A percentile compares a stretch with the other conserved stretches of the same genome.
These are phyloP conservation scores for Epicoccum nigrum DNA, from an alignment of 2,329 filamentous ascomycete genomes.

Conservation along the genomic window DNA sequence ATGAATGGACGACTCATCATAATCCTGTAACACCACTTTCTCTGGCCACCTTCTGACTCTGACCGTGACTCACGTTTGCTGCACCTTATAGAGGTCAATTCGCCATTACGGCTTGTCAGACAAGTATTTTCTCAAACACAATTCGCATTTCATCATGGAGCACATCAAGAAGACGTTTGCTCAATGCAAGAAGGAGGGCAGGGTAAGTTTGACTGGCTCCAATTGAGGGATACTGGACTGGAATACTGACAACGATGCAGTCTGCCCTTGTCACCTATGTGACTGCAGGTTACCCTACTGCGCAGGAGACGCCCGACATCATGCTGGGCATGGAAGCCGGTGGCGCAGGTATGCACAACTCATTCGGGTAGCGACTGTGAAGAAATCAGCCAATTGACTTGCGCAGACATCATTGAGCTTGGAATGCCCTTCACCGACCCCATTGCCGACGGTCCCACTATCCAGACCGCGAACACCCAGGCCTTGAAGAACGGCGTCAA, in stretches of 20 bases:
- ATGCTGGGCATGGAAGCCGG: slow-evolving; percentile 90
- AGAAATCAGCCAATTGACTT: slow-evolving; percentile 22
- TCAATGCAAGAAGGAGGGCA: slow-evolving; percentile 57
- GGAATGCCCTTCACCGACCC: slow-evolving; percentile 97
- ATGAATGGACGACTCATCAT: slow-evolving; percentile 19
- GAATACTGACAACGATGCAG: slow-evolving; percentile 50
- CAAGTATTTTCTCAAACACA: slow-evolving; percentile 3
- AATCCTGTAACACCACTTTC: slow-evolving; percentile 17
- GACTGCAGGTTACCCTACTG: slow-evolving; percentile 87
- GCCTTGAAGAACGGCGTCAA: slow-evolving; percentile 90
- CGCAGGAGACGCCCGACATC: slow-evolving; percentile 82
- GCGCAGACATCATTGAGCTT: slow-evolving; percentile 86
- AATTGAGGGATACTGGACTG: not conserved
- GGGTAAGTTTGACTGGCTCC: slow-evolving; percentile 35
- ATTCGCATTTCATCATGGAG: slow-evolving; percentile 48
- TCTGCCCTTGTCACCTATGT: slow-evolving; percentile 93
- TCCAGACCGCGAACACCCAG: slow-evolving; percentile 90
- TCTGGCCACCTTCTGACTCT: slow-evolving; percentile 1
- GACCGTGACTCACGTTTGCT: slow-evolving; percentile 18
- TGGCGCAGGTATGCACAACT: slow-evolving; percentile 71
- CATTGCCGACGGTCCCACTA: slow-evolving; percentile 96
- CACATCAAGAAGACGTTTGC: slow-evolving; percentile 58
- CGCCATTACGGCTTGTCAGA: slow-evolving; percentile 11
- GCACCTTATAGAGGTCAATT: slow-evolving; percentile 15
- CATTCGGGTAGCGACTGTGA: not conserved